A percentile compares a stretch with the other conserved stretches of the same genome.
Evolutionary conservation across 495 filamentous ascomycete species (phyloP).

Genomic region (Parathielavia hyrcaniae): DNA sequence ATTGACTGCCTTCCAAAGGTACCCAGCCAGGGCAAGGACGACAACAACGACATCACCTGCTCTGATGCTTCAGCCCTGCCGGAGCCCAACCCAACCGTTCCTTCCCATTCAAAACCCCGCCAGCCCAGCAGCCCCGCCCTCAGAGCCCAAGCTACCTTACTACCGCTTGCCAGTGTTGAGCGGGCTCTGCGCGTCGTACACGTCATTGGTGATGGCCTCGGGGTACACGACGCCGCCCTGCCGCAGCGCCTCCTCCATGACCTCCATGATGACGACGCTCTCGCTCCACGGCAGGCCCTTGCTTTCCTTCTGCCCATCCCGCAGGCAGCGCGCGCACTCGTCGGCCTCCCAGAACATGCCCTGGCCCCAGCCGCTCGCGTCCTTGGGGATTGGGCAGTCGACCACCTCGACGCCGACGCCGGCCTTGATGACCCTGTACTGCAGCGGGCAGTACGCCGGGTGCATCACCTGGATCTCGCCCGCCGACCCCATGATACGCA

Average conservation of each 20-base stretch:
- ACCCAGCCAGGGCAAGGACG: background rate
- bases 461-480: conserved; percentile 83
- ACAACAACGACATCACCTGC: background rate
- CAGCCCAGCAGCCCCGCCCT: background rate
- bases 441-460: conserved; percentile 62
- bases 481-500: conserved; percentile 76
- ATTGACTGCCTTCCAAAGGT: background rate
- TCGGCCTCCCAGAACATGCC: conserved; percentile 97
- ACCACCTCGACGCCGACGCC: conserved; percentile 50
- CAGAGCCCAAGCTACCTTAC: too few species aligned
- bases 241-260: conserved; percentile 82
- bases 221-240: conserved; percentile 76
- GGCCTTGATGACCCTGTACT: conserved; percentile 55
- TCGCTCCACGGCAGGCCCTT: conserved; percentile 67
- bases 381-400: conserved; percentile 56
- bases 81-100: conserved; percentile 9
- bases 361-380: conserved; percentile 52
- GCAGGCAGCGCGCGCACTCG: conserved; percentile 74
- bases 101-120: background rate
- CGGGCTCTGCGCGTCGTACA: conserved; percentile 55
- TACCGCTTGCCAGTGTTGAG: conserved; percentile 44
- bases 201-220: conserved; percentile 69
- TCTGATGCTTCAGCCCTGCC: background rate
- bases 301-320: conserved; percentile 78
- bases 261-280: conserved; percentile 86